A percentile compares a stretch with the other conserved stretches of the same genome.
Conservation (phyloP, 2,329 filamentous ascomycete species). For the Neoarthrinium moseri region DNA sequence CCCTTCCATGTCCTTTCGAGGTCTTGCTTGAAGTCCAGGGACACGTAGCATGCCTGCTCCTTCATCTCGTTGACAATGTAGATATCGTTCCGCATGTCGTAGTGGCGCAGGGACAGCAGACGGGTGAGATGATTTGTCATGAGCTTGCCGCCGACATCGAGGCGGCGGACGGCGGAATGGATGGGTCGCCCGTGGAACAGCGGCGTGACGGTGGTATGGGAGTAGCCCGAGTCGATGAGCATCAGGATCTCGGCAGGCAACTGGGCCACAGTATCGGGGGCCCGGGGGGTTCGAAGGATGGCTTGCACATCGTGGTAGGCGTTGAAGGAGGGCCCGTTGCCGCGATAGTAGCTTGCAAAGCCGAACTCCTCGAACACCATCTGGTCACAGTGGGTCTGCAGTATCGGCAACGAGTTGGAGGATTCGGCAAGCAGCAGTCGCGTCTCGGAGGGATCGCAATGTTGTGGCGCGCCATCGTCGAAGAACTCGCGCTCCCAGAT, state of each 20-base stretch:
- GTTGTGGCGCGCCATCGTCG: conserved; percentile 62
- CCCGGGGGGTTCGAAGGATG: conserved; percentile 62
- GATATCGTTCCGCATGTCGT: conserved; percentile 92
- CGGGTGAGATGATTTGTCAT: conserved; percentile 92
- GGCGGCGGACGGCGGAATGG: conserved; percentile 76
- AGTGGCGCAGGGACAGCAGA: conserved; percentile 84
- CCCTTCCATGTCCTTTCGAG: conserved; percentile 85
- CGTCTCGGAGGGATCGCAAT: conserved; percentile 77
- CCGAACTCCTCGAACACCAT: conserved; percentile 97
- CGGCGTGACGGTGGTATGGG: conserved; percentile 87
- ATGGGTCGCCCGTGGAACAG: conserved; percentile 78
- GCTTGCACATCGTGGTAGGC: conserved; percentile 77
- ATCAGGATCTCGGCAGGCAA: conserved; percentile 78
- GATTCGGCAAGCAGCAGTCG: conserved; percentile 83
- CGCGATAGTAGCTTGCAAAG: conserved; percentile 82
- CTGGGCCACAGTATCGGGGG: conserved; percentile 38
- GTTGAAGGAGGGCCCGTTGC: conserved; percentile 70
- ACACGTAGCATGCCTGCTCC: conserved; percentile 82
- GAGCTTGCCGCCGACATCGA: conserved; percentile 90
- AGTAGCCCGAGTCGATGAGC: conserved; percentile 88
- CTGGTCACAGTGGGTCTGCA: conserved; percentile 92
- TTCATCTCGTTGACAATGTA: conserved; percentile 97
- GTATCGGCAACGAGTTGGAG: conserved; percentile 73
- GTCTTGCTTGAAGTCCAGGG: conserved; percentile 71
- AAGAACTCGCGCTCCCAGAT: conserved; percentile 93